Conservation (phyloP, 495 filamentous ascomycete genomes). For the Letharia lupina region DNA sequence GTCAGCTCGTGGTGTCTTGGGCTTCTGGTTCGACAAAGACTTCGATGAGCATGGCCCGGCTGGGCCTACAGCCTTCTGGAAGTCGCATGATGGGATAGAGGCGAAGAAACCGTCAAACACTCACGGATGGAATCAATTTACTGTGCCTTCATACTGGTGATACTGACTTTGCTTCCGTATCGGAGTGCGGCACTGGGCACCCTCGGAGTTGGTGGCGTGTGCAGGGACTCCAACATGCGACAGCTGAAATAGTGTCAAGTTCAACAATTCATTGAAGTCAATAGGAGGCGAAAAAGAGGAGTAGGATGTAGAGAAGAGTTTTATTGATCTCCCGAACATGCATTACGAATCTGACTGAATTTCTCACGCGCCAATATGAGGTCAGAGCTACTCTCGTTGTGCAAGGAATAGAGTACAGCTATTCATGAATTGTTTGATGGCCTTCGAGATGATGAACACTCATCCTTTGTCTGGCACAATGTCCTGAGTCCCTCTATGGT, state of each 20-base stretch:
- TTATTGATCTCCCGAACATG: background rate
- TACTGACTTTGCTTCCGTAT: background rate
- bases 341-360: background rate
- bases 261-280: background rate
- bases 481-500: background rate
- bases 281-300: background rate
- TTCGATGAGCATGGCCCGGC: slow-evolving; percentile 51
- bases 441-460: background rate
- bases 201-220: background rate
- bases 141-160: background rate
- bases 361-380: background rate
- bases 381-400: background rate
- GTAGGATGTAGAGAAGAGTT: background rate
- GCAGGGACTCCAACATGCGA: background rate
- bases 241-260: background rate
- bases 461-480: background rate
- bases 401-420: background rate
- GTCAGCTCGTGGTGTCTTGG: slow-evolving; percentile 51
- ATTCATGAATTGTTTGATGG: background rate
- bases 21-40: slow-evolving; percentile 62
- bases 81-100: slow-evolving; percentile 41
- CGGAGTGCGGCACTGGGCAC: background rate
- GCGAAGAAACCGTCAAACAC: slow-evolving; percentile 4
- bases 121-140: slow-evolving; percentile 4
- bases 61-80: slow-evolving; percentile 63